Evolutionary conservation across 352 stramenopile genomes (phyloP).

Genomic region (Phytophthora melonis): DNA sequence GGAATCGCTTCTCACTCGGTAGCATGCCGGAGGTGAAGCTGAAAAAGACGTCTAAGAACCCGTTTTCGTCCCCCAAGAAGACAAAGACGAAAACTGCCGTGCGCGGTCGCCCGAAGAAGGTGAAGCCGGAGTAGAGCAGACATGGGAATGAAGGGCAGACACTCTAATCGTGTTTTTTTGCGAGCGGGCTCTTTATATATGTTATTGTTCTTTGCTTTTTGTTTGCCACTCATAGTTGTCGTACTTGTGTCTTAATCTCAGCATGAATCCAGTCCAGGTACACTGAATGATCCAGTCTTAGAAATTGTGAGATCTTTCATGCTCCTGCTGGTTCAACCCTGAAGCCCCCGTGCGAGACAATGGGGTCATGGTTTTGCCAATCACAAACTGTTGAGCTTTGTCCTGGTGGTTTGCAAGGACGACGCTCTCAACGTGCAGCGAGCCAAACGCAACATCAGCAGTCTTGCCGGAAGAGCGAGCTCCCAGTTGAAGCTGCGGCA

Average conservation of each 20-base stretch:
- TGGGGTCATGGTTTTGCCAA: no score
- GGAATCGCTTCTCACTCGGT: constrained; percentile 82
- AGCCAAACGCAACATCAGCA: constrained; percentile 4
- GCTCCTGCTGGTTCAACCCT: no score
- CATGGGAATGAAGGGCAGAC: neutral
- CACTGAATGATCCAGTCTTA: no score
- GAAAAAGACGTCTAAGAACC: constrained; percentile 86
- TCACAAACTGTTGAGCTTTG: constrained; percentile 10
- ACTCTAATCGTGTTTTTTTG: neutral
- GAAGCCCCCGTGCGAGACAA: no score
- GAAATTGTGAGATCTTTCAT: no score
- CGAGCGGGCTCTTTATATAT: constrained; percentile 22
- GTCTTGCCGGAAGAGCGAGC: neutral
- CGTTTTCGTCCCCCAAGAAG: constrained; percentile 56
- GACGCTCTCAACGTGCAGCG: constrained; percentile 12
- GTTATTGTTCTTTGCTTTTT: constrained; percentile 1
- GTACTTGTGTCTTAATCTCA: constrained; percentile 2
- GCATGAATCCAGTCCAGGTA: no score
- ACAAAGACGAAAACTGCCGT: constrained; percentile 27
- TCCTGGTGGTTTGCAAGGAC: constrained; percentile 4
- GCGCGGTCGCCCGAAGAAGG: constrained; percentile 44
- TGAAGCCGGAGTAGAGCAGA: constrained; percentile 35
- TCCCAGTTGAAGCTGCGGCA: constrained; percentile 9
- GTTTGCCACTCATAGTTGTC: no score
- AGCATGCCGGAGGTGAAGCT: constrained; percentile 81